Conservation (phyloP, 495 filamentous ascomycete genomes). For the Aspergillus indologenus region DNA sequence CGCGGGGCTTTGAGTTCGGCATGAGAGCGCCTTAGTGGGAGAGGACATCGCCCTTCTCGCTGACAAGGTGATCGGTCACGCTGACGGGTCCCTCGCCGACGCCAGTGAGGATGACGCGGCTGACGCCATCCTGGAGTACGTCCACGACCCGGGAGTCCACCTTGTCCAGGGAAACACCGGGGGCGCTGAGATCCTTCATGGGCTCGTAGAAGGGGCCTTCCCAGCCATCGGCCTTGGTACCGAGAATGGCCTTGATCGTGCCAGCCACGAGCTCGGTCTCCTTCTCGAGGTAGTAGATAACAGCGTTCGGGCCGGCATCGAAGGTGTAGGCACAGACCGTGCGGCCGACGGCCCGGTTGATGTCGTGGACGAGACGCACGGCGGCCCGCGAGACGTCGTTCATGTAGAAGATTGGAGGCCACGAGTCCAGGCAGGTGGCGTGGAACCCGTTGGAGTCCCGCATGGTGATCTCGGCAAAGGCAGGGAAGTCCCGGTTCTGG, state of each 20-base stretch:
- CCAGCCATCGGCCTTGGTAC: constrained; percentile 57
- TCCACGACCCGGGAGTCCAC: constrained; percentile 56
- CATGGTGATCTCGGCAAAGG: constrained; percentile 91
- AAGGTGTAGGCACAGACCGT: constrained; percentile 91
- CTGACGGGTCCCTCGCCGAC: constrained; percentile 87
- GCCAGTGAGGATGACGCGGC: constrained; percentile 82
- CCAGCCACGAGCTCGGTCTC: constrained; percentile 68
- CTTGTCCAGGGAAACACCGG: constrained; percentile 45
- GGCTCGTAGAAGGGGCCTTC: constrained; percentile 49
- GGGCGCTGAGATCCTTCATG: constrained; percentile 44
- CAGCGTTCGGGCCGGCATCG: constrained; percentile 94
- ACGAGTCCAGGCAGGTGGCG: constrained; percentile 88
- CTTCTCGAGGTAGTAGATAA: constrained; percentile 88
- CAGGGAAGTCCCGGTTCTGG: constrained; percentile 68
- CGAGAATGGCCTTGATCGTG: constrained; percentile 56
- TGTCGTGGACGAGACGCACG: constrained; percentile 79
- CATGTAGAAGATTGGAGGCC: constrained; percentile 96
- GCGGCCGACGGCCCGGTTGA: constrained; percentile 72
- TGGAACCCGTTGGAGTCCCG: constrained; percentile 96
- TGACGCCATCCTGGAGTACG: constrained; percentile 72
- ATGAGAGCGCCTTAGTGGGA: constrained; percentile 12
- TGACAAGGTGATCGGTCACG: constrained; percentile 73
- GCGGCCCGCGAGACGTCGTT: constrained; percentile 87
- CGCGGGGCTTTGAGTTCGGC: background rate
- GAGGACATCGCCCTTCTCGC: constrained; percentile 60